These are phyloP conservation scores for Penicillium pulvis DNA, from an alignment of 495 filamentous ascomycete species.

Conservation along the genomic window DNA sequence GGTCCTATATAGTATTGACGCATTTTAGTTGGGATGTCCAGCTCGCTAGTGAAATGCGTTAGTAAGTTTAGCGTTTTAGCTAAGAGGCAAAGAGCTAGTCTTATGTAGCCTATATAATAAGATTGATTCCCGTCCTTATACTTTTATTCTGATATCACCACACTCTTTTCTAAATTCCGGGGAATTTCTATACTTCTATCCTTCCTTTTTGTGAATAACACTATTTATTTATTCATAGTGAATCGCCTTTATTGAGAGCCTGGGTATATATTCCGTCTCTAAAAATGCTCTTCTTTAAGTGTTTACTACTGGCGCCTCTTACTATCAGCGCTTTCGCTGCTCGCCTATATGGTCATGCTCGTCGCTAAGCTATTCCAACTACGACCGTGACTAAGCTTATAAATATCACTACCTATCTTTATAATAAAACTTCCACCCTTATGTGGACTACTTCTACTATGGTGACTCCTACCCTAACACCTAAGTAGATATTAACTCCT, in stretches of 20 bases:
- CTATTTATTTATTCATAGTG: conserved; percentile 5
- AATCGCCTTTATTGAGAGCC: neutral
- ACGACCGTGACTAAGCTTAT: conserved; percentile 16
- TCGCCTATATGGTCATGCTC: conserved; percentile 22
- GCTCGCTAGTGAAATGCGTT: too few species aligned
- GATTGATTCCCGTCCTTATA: neutral
- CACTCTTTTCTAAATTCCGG: neutral
- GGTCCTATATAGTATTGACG: too few species aligned
- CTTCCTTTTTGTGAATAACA: conserved; percentile 1
- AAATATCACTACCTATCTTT: conserved; percentile 17
- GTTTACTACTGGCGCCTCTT: conserved; percentile 39
- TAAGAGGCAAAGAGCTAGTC: neutral
- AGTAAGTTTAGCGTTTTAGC: neutral
- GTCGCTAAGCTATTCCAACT: conserved; percentile 23
- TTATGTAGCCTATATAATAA: conserved; percentile 1
- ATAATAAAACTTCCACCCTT: neutral
- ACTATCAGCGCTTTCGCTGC: conserved; percentile 27
- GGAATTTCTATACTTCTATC: conserved; percentile 8
- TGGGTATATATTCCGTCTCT: neutral
- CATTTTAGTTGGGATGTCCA: too few species aligned
- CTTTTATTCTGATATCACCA: neutral
- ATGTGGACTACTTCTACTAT: neutral
- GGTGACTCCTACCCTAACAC: conserved; percentile 1
- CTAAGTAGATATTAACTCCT: conserved; percentile 6
- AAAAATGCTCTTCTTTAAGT: conserved; percentile 38